Evolutionary conservation across 805 yeast species (phyloP).

Genomic region (Grigorovia humatica): DNA sequence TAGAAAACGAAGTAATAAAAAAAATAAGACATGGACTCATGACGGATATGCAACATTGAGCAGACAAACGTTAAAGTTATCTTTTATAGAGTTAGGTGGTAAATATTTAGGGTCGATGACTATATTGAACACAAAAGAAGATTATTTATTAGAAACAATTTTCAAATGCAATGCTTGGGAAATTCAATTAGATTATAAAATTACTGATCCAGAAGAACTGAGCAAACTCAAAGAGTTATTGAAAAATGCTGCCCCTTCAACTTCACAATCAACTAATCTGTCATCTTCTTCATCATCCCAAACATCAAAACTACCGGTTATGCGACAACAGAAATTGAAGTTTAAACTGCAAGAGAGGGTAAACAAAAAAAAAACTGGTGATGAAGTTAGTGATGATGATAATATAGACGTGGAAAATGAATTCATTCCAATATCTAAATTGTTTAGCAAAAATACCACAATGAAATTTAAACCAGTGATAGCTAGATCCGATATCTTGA

Average conservation of each 20-base stretch:
- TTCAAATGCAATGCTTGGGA: constrained; percentile 51
- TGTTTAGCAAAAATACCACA: constrained; percentile 7
- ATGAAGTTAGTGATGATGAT: neutral
- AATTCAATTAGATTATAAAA: constrained; percentile 46
- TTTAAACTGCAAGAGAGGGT: neutral
- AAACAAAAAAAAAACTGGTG: neutral
- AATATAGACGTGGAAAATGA: neutral
- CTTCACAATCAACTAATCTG: neutral
- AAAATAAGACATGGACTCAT: constrained; percentile 91
- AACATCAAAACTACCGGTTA: neutral
- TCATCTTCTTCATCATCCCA: neutral
- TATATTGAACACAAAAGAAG: constrained; percentile 9
- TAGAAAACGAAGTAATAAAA: constrained; percentile 63
- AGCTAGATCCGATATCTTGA: constrained; percentile 6
- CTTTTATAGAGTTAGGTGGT: constrained; percentile 22
- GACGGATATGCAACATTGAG: constrained; percentile 54
- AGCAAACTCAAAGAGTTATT: neutral
- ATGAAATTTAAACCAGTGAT: constrained; percentile 11
- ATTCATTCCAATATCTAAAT: constrained; percentile 10
- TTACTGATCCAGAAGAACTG: constrained; percentile 20
- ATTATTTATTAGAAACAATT: constrained; percentile 30
- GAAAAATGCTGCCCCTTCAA: neutral
- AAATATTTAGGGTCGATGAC: constrained; percentile 20
- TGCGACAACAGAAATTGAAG: neutral
- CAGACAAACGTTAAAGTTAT: constrained; percentile 13